phyloP scores from a whole-genome alignment of 441 rosid species.

The Erodium texanum region DNA sequence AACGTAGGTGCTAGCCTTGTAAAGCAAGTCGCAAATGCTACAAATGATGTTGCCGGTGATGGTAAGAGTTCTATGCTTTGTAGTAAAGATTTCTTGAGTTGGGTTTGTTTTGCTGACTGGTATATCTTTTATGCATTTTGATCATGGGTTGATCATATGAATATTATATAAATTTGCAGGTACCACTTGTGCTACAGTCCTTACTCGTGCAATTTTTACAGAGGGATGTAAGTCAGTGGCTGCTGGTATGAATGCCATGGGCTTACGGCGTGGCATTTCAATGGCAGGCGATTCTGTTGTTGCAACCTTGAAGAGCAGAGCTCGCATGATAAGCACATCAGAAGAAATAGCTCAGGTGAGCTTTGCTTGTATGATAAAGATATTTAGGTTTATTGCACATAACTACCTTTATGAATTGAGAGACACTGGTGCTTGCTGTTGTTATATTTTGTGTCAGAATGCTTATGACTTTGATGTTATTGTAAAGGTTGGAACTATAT shows the following conservation, averaged over 20 bases:
- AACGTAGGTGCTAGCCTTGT: slow-evolving; percentile 83
- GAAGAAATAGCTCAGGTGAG: slow-evolving; percentile 81
- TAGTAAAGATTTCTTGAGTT: neutral
- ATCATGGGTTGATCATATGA: too few species aligned
- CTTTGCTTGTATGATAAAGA: too few species aligned
- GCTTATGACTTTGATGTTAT: neutral
- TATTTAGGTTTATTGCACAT: too few species aligned
- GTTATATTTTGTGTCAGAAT: neutral
- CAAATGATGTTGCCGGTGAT: slow-evolving; percentile 81
- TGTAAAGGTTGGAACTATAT: slow-evolving; percentile 71
- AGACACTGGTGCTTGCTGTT: neutral
- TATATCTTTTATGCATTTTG: too few species aligned
- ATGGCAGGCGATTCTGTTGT: slow-evolving; percentile 71
- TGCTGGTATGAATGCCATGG: slow-evolving; percentile 96
- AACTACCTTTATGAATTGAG: slow-evolving; percentile 4
- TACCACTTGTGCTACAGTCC: slow-evolving; percentile 46
- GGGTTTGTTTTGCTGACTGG: slow-evolving; percentile 5
- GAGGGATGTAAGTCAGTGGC: slow-evolving; percentile 94
- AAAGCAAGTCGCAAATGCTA: slow-evolving; percentile 89
- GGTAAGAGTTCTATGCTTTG: slow-evolving; percentile 31
- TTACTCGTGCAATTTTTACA: slow-evolving; percentile 76
- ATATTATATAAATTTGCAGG: too few species aligned
- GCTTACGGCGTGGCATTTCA: slow-evolving; percentile 69
- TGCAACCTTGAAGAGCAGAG: slow-evolving; percentile 67
- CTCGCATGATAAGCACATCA: slow-evolving; percentile 79